These are phyloP conservation scores for Blastosporella zonata DNA, from an alignment of 1,284 basidiomycete species.

Conservation along the genomic window DNA sequence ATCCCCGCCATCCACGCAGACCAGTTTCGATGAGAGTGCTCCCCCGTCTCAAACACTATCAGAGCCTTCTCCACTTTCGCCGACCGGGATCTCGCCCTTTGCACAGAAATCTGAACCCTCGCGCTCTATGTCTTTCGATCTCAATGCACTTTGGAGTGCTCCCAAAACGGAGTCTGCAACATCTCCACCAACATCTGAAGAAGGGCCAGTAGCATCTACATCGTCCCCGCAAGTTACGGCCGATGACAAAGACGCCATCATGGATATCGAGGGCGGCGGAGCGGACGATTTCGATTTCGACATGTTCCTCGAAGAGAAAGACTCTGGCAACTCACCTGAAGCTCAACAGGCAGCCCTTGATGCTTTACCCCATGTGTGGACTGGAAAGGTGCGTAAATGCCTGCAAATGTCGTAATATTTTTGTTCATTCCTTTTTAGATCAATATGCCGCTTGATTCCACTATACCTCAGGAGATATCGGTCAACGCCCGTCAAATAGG, in stretches of 20 bases:
- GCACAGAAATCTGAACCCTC: slow-evolving; percentile 45
- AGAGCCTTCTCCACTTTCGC: slow-evolving; percentile 19
- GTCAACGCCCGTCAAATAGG: slow-evolving; percentile 74
- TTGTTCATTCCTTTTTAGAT: slow-evolving; percentile 43
- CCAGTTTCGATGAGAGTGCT: slow-evolving; percentile 6
- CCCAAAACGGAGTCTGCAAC: slow-evolving; percentile 31
- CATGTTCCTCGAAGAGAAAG: slow-evolving; percentile 69
- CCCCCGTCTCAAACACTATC: slow-evolving; percentile 4
- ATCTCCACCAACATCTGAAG: slow-evolving; percentile 20
- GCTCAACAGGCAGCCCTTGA: slow-evolving; percentile 48
- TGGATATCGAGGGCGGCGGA: slow-evolving; percentile 43
- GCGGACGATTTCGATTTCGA: slow-evolving; percentile 78
- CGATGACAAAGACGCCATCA: slow-evolving; percentile 38
- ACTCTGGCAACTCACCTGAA: slow-evolving; percentile 32
- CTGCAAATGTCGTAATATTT: slow-evolving; percentile 2
- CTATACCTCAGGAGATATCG: slow-evolving; percentile 58
- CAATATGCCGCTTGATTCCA: slow-evolving; percentile 73
- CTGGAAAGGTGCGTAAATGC: slow-evolving; percentile 55
- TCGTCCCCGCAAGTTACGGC: slow-evolving; percentile 26
- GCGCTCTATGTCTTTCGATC: slow-evolving; percentile 56
- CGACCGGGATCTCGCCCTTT: slow-evolving; percentile 50
- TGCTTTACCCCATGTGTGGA: slow-evolving; percentile 59
- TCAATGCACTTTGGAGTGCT: slow-evolving; percentile 67
- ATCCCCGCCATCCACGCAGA: slow-evolving; percentile 13
- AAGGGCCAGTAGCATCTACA: slow-evolving; percentile 17